Percentiles rank a stretch among this genome's conserved stretches.
Conservation (phyloP, 306 rosid species). For the Delonix regia region DNA sequence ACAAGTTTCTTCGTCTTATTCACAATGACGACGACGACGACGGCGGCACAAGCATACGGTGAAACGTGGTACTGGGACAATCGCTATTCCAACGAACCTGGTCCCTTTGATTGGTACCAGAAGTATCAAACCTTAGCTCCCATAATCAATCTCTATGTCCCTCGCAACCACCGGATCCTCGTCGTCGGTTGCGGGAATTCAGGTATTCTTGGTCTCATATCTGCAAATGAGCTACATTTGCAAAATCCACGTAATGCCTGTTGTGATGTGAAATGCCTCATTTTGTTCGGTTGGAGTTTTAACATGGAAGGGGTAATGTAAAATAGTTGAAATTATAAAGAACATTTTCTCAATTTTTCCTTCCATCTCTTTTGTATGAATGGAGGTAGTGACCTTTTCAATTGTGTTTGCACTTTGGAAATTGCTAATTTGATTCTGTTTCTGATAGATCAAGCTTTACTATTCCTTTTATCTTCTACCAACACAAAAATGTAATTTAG, state of each 20-base stretch:
- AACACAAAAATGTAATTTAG: not conserved
- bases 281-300: constrained; percentile 12
- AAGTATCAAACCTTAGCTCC: constrained; percentile 75
- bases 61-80: constrained; percentile 90
- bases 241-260: not conserved
- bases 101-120: constrained; percentile 90
- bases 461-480: not conserved
- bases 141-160: constrained; percentile 62
- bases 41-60: constrained; percentile 72
- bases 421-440: not conserved
- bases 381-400: not conserved
- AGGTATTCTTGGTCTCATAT: constrained; percentile 42
- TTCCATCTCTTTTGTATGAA: not conserved
- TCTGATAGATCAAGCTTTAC: not conserved
- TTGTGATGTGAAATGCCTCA: not conserved
- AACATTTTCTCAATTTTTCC: not conserved
- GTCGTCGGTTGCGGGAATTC: constrained; percentile 89
- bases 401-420: not conserved
- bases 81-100: constrained; percentile 74
- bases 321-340: not conserved
- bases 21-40: constrained; percentile 34
- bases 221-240: constrained; percentile 4
- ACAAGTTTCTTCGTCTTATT: not conserved
- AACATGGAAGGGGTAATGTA: not conserved
- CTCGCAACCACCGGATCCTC: constrained; percentile 50